Evolutionary conservation across 2,329 filamentous ascomycete species (phyloP), one percentile per base, ranked within the genome.

Genomic region (Ophiosphaerella narmari): DNA sequence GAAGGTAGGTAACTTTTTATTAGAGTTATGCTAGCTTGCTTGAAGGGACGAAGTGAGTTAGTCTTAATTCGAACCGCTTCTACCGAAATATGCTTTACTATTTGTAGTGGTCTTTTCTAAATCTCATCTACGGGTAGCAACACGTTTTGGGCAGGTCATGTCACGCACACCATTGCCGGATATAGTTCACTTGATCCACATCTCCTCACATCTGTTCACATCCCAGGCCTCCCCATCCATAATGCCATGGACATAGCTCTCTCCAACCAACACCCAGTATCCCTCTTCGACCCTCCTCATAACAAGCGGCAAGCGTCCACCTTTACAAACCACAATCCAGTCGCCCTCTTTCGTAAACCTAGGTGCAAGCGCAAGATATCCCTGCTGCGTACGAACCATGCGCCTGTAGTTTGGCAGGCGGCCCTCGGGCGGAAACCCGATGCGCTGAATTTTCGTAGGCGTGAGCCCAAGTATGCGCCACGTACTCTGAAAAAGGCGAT

Each of bases 151-250:
- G 18, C 18, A 4, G 18, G 4, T 21, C 18, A 21, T 4, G 18
- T 21, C 18, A 21, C 18, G 18, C 18, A 21, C 18, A 4, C 18
- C 18, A 21, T 21, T 21, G 26, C 26, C 11, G 6, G 6, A 6
- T 3, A 29, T 11, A 29, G 26, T 6, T 29, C 26, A 55, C 18
- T 41, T 53, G 16, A 56, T 41, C 50, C 52, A 54, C 44, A 56
- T 49, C 2, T 45, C 36, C 33, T 39, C 5, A 32, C 40, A 48
- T 9, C 26, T 42, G 2, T 23, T 24, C 21, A 46, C 54, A 32
- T 56, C 18, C 49, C 48, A 54, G 12, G 42, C 49, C 39, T 52
- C 52, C 5, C 42, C 55, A 33, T 50, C 34, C 55, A 58, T 58
- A 26, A 55, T 37, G 5, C 55, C 48, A 39, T 58, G 48, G 7